Evolutionary conservation across 2,329 filamentous ascomycete species (phyloP).

Genomic region (Colletotrichum cuscutae): DNA sequence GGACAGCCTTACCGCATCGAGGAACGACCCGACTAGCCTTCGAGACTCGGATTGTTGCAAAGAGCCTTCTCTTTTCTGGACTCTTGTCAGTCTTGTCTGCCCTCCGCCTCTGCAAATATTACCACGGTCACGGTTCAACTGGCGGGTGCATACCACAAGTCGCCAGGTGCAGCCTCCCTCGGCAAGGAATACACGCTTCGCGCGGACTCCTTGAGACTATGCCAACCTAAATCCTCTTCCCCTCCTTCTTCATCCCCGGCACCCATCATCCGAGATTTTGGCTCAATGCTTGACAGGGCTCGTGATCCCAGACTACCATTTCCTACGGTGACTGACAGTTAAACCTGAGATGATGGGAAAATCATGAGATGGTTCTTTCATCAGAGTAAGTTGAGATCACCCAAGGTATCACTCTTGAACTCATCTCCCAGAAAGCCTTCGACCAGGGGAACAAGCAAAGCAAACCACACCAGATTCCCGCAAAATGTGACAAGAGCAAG

Average conservation of each 20-base stretch:
- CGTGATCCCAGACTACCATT: not conserved
- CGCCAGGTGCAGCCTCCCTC: not conserved
- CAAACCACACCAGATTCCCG: not conserved
- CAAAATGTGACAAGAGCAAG: constrained; percentile 7
- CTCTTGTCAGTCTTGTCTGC: not conserved
- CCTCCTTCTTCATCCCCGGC: not conserved
- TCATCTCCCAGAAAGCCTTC: no score
- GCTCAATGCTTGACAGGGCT: constrained; percentile 3
- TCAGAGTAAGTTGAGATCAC: not conserved
- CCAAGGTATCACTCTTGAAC: no score
- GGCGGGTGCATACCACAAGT: no score
- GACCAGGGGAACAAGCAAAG: no score
- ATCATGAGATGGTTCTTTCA: no score
- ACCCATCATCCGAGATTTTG: constrained; percentile 15
- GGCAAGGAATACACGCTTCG: not conserved
- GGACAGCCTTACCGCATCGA: constrained; percentile 20
- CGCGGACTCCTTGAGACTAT: constrained; percentile 15
- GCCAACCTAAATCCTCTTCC: not conserved
- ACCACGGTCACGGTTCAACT: not conserved
- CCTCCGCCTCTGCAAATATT: not conserved
- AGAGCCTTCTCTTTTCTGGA: not conserved
- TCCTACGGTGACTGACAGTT: no score
- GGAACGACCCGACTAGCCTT: constrained; percentile 16
- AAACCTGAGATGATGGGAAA: not conserved
- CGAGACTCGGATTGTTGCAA: constrained; percentile 30